A percentile compares a stretch with the other conserved stretches of the same genome.
These are phyloP conservation scores for Plectranthus barbatus DNA, from an alignment of 257 asterid species.

Conservation along the genomic window DNA sequence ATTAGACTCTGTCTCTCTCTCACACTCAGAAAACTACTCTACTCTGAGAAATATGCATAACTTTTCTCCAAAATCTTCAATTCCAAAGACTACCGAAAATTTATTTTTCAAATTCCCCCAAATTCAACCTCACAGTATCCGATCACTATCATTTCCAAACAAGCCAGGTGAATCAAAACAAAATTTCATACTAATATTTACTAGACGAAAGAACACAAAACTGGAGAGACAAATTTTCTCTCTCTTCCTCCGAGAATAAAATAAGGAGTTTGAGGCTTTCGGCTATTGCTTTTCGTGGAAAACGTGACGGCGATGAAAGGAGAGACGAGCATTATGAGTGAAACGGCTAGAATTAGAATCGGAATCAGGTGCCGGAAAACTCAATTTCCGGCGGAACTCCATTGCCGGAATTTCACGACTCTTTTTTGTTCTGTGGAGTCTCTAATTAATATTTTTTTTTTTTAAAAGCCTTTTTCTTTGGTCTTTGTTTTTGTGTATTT, in stretches of 20 bases:
- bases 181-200: constrained; percentile 11
- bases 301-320: constrained; percentile 58
- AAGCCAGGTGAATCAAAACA: constrained; percentile 12
- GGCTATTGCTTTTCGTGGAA: constrained; percentile 49
- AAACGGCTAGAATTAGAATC: constrained; percentile 17
- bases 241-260: background rate
- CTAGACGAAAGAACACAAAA: background rate
- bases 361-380: constrained; percentile 17
- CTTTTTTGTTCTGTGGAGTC: constrained; percentile 3
- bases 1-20: constrained; percentile 15
- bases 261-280: background rate
- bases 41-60: constrained; percentile 8
- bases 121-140: constrained; percentile 17
- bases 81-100: background rate
- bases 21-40: constrained; percentile 8
- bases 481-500: background rate
- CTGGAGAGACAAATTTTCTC: background rate
- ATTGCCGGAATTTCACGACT: constrained; percentile 14
- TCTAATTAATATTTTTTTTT: background rate
- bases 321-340: constrained; percentile 25
- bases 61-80: background rate
- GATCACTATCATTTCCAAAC: constrained; percentile 19
- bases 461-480: background rate
- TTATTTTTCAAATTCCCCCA: constrained; percentile 7
- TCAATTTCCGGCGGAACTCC: constrained; percentile 41